These are phyloP conservation scores for Geotrichum bryndzae DNA, from an alignment of 1,139 yeast genomes.

Conservation along the genomic window DNA sequence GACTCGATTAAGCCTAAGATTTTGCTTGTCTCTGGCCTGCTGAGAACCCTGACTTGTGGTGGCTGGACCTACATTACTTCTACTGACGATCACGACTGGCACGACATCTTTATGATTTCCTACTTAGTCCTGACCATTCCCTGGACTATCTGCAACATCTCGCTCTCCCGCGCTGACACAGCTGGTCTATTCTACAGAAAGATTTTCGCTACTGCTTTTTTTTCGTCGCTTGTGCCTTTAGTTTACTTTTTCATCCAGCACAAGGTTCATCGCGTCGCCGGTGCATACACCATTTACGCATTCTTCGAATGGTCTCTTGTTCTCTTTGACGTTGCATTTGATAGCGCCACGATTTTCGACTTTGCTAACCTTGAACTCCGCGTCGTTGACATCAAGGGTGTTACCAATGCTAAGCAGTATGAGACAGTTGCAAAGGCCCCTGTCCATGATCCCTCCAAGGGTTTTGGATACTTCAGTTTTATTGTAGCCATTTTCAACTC, in stretches of 20 bases:
- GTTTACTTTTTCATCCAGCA: conserved; percentile 89
- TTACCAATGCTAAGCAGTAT: conserved; percentile 27
- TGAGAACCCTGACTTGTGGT: conserved; percentile 91
- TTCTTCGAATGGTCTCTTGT: conserved; percentile 92
- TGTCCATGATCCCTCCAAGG: conserved; percentile 24
- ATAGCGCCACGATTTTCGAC: conserved; percentile 69
- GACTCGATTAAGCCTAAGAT: conserved; percentile 41
- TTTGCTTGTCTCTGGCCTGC: conserved; percentile 52
- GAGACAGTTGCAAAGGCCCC: conserved; percentile 9
- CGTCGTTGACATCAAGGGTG: conserved; percentile 37
- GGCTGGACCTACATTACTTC: conserved; percentile 98
- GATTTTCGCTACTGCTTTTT: conserved; percentile 54
- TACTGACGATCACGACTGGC: conserved; percentile 94
- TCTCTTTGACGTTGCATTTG: conserved; percentile 75
- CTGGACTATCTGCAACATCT: conserved; percentile 68
- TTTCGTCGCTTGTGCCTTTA: conserved; percentile 68
- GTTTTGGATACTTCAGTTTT: conserved; percentile 29
- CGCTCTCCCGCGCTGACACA: conserved; percentile 47
- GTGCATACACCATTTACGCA: conserved; percentile 94
- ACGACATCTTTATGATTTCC: conserved; percentile 88
- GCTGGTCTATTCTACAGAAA: conserved; percentile 49
- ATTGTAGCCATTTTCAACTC: conserved; percentile 31
- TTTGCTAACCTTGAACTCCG: conserved; percentile 52
- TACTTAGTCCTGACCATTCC: conserved; percentile 87
- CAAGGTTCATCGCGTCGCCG: conserved; percentile 77